phyloP scores from a whole-genome alignment of 108 stramenopile genomes.

The Nitzschia sp. region DNA sequence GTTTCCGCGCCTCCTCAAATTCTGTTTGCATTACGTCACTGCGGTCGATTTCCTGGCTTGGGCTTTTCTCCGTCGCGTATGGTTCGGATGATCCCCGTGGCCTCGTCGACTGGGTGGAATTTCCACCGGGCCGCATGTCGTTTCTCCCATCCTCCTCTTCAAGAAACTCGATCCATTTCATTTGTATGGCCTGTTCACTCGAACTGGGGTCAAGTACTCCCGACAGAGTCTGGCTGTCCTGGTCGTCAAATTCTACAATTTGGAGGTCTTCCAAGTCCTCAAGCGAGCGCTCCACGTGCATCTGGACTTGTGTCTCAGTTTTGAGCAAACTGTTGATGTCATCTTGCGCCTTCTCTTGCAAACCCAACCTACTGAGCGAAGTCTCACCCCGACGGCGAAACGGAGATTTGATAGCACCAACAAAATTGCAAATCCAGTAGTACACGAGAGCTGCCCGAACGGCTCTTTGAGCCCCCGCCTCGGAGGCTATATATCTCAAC shows the following conservation, averaged over 20 bases:
- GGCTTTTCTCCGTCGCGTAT: too few species aligned
- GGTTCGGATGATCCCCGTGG: background rate
- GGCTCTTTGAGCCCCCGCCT: constrained; percentile 73
- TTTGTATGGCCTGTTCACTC: constrained; percentile 16
- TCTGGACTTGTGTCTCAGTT: constrained; percentile 34
- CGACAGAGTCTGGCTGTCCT: background rate
- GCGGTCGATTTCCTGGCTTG: too few species aligned
- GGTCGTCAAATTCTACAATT: constrained; percentile 30
- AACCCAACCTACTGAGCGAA: background rate
- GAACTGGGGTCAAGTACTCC: constrained; percentile 16
- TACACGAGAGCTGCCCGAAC: constrained; percentile 50
- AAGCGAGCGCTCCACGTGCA: constrained; percentile 57
- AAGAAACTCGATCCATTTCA: constrained; percentile 33
- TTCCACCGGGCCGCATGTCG: background rate
- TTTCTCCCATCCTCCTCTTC: constrained; percentile 3
- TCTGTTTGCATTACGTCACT: too few species aligned
- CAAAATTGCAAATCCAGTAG: constrained; percentile 39
- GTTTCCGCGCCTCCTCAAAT: too few species aligned
- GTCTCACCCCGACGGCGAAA: constrained; percentile 9
- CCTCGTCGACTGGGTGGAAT: background rate
- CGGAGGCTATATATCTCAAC: constrained; percentile 60
- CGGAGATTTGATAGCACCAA: background rate
- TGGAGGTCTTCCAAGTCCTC: constrained; percentile 57
- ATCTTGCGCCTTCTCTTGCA: constrained; percentile 8
- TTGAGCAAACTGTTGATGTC: constrained; percentile 30